These are phyloP conservation scores for Rhizopus sp. DNA, from an alignment of 371 early-diverging fungal genomes.

Conservation along the genomic window DNA sequence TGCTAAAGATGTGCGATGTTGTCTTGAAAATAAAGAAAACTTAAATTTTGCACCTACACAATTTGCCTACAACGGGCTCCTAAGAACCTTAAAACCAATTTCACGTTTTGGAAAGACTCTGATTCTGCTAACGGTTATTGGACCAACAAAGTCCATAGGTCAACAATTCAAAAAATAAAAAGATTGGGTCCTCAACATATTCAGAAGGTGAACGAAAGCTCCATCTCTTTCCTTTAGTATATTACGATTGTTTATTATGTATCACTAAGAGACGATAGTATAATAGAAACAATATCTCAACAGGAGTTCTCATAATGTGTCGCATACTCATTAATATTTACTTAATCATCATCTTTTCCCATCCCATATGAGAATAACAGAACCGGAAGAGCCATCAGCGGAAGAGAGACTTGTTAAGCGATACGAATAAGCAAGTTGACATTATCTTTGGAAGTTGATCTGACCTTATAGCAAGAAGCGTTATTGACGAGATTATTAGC, in stretches of 20 bases:
- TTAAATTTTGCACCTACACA: too few species aligned
- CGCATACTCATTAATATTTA: neutral
- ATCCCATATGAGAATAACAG: neutral
- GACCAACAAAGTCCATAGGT: slow-evolving; percentile 4
- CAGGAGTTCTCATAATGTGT: neutral
- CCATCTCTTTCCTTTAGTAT: neutral
- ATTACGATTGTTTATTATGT: neutral
- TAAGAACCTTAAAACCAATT: neutral
- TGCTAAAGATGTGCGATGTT: slow-evolving; percentile 6
- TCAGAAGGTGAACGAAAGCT: slow-evolving; percentile 8
- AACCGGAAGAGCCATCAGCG: neutral
- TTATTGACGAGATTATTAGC: too few species aligned
- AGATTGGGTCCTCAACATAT: neutral
- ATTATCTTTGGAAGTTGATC: too few species aligned
- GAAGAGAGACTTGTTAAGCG: neutral
- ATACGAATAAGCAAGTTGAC: neutral
- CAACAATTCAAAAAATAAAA: slow-evolving; percentile 5
- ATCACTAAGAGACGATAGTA: too few species aligned
- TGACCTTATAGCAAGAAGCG: too few species aligned
- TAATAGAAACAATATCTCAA: too few species aligned
- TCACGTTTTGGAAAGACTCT: slow-evolving; percentile 5
- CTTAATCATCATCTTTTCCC: neutral
- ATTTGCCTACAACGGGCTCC: too few species aligned
- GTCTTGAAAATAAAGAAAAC: slow-evolving; percentile 1
- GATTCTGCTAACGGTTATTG: slow-evolving; percentile 6